Evolutionary conservation across 306 rosid genomes (phyloP), one percentile per base, ranked within the genome.

Genomic region (Cucumis melo): DNA sequence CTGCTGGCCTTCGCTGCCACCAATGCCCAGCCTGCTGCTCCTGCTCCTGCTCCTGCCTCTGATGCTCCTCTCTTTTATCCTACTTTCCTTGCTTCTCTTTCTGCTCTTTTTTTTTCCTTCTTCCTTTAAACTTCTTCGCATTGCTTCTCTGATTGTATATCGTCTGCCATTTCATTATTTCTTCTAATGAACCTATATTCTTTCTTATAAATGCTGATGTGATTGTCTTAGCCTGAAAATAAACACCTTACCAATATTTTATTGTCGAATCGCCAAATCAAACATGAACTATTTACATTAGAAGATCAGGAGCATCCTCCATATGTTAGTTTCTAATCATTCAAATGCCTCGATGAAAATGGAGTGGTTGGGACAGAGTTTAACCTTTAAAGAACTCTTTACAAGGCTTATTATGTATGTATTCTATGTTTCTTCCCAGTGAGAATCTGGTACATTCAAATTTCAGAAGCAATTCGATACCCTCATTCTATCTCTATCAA

Each of bases 51-150:
- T 6, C 79, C 79, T 17, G 19, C 56, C 55, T 76, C 79, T 6
- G 67, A 57, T 44, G 70, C 79, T 46, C 6, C 79, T 76, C 79
- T 61, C 59, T 42, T 76, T 76, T 23, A 59, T 5, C 72, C 79
- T 11, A 41, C 79, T 23, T 59, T 76, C 70, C 16, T 59, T 27
- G 79, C 79, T 44, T 76, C 79, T 46, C 56, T 76, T 0, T 59
- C 58, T 60, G 79, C 72, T 42, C 79, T 76, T 59, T 29, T 27
- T 60, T 76, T 60, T 60, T 71, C 72, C 44, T 60, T 42, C 58
- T 60, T 44, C 39, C 38, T 76, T 29, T 76, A 61, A 76, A 19
- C 23, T 76, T 42, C 16, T 8, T 12, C 19, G 24, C 32, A 38
- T 67, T 67, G 73, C 53, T 66, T 41, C 19, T 66, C 73, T 39